phyloP scores from a whole-genome alignment of 106 monocot species.

The Allium fistulosum region DNA sequence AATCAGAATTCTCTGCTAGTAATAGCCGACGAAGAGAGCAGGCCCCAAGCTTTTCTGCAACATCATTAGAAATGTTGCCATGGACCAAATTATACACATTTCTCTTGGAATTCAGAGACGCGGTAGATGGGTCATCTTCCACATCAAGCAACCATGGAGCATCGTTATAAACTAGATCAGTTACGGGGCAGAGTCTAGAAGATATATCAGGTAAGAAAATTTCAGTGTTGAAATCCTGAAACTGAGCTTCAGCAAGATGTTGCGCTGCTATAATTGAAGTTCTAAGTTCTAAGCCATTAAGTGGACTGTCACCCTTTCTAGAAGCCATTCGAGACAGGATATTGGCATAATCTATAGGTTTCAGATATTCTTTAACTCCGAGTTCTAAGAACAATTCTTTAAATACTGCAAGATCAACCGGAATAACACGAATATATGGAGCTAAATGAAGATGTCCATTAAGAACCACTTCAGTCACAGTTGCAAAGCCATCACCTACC shows the following conservation, averaged over 20 bases:
- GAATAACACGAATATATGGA: constrained; percentile 96
- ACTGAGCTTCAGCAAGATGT: constrained; percentile 66
- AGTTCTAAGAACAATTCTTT: constrained; percentile 83
- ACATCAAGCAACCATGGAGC: constrained; percentile 90
- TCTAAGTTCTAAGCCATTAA: constrained; percentile 67
- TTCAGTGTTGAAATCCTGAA: constrained; percentile 47
- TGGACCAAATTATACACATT: constrained; percentile 79
- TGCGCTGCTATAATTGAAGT: constrained; percentile 54
- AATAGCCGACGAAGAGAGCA: constrained; percentile 87
- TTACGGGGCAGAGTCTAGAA: constrained; percentile 54
- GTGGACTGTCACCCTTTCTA: constrained; percentile 52
- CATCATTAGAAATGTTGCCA: constrained; percentile 89
- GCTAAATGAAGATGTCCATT: constrained; percentile 87
- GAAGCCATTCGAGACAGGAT: constrained; percentile 77
- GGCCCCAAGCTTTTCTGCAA: constrained; percentile 91
- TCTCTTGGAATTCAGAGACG: constrained; percentile 26
- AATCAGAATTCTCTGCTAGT: constrained; percentile 94
- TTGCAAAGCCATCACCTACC: constrained; percentile 99
- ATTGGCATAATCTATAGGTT: constrained; percentile 75
- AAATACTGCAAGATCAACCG: constrained; percentile 93
- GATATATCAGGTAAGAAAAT: constrained; percentile 76
- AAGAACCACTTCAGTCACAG: constrained; percentile 84
- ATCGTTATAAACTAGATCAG: constrained; percentile 94
- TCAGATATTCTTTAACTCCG: constrained; percentile 62
- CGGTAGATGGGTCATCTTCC: constrained; percentile 33